Evolutionary conservation across 495 filamentous ascomycete genomes (phyloP).

Genomic region (Hypoxylon rickii): DNA sequence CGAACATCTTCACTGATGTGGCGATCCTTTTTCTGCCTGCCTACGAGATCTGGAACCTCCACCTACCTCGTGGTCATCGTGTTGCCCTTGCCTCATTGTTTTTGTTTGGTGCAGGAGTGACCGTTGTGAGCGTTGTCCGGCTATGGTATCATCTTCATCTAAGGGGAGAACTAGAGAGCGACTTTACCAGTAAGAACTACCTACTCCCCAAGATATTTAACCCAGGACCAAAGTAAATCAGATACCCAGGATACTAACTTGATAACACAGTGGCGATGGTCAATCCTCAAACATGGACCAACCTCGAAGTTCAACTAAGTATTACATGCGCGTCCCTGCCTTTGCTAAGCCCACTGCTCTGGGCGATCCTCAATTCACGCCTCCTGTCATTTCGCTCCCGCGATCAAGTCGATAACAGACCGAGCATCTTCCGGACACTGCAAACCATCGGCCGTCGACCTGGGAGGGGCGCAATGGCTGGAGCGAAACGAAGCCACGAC

Average conservation of each 20-base stretch:
- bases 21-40: background rate
- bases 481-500: background rate
- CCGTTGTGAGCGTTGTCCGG: background rate
- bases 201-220: background rate
- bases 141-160: background rate
- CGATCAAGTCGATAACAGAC: background rate
- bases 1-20: background rate
- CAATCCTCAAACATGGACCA: background rate
- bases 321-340: background rate
- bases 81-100: background rate
- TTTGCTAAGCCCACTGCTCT: background rate
- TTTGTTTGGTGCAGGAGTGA: background rate
- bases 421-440: background rate
- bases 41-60: background rate
- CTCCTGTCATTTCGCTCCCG: background rate
- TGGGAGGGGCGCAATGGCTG: background rate
- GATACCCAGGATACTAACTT: background rate
- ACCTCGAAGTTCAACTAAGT: background rate
- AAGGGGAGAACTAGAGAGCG: background rate
- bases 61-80: background rate
- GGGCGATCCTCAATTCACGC: background rate
- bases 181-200: background rate
- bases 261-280: background rate
- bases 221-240: background rate
- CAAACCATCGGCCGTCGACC: background rate